phyloP scores from a whole-genome alignment of 2,329 filamentous ascomycete species.

The Aspergillus tamarii region DNA sequence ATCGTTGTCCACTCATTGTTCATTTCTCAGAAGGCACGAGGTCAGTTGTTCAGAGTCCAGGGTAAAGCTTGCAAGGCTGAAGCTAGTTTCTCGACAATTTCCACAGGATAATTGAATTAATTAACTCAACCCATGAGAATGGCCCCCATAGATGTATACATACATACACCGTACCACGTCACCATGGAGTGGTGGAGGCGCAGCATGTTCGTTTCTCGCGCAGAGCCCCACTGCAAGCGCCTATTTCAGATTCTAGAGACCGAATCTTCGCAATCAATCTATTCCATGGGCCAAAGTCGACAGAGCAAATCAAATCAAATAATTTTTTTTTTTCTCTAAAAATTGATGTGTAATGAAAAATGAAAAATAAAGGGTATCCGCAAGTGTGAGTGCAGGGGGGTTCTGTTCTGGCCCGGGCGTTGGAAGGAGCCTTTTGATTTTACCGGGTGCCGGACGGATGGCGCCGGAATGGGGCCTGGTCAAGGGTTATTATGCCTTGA shows the following conservation, averaged over 20 bases:
- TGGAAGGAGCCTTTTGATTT: not conserved
- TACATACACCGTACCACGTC: conserved; percentile 17
- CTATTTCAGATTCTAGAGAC: not conserved
- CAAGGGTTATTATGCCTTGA: conserved; percentile 3
- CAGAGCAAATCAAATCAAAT: not conserved
- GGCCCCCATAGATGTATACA: not conserved
- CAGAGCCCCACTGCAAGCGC: conserved; percentile 16
- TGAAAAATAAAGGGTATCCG: not conserved
- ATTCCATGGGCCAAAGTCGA: not conserved
- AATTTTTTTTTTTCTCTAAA: not conserved
- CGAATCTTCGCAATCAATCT: not conserved
- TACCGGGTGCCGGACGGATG: conserved; percentile 15
- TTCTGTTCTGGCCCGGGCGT: conserved; percentile 4
- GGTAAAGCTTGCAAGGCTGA: conserved; percentile 1
- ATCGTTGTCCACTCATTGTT: not conserved
- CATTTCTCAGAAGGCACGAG: conserved; percentile 8
- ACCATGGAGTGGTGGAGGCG: conserved; percentile 20
- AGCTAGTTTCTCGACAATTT: not conserved
- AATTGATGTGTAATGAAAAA: not conserved
- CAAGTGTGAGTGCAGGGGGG: not conserved
- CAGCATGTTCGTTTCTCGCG: conserved; percentile 16
- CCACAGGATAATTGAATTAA: not conserved
- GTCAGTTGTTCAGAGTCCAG: conserved; percentile 11
- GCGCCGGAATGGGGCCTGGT: conserved; percentile 11
- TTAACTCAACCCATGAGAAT: not conserved